Conservation (phyloP, 495 filamentous ascomycete genomes). For the Neurospora sp. region DNA sequence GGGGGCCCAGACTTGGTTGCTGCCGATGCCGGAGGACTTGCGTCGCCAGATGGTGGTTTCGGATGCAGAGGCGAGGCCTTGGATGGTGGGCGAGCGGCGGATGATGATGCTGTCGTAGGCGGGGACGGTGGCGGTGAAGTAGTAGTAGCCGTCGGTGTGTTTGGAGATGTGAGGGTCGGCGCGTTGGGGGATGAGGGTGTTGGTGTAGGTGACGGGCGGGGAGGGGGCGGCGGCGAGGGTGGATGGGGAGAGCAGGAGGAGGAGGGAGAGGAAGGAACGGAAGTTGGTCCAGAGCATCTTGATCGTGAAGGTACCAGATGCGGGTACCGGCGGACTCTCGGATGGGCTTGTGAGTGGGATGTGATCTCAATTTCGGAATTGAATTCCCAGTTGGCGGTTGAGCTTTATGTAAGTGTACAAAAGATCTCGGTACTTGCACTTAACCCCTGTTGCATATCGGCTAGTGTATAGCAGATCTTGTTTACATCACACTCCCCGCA, state of each 20-base stretch:
- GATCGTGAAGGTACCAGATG: no score
- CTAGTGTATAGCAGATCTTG: background rate
- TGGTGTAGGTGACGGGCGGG: slow-evolving; percentile 14
- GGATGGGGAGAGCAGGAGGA: background rate
- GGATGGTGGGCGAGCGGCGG: slow-evolving; percentile 37
- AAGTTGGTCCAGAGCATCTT: no score
- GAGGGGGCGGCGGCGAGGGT: background rate
- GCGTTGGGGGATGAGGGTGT: slow-evolving; percentile 16
- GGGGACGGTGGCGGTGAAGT: slow-evolving; percentile 35
- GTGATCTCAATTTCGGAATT: background rate
- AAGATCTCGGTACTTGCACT: background rate
- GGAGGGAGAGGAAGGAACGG: background rate
- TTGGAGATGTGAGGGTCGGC: slow-evolving; percentile 27
- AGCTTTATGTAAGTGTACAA: background rate
- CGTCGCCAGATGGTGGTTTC: slow-evolving; percentile 21
- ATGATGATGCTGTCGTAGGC: slow-evolving; percentile 40
- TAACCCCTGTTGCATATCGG: background rate
- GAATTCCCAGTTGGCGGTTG: background rate
- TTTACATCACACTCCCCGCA: background rate
- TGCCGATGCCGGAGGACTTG: slow-evolving; percentile 36
- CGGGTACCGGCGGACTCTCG: no score
- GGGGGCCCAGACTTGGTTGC: slow-evolving; percentile 47
- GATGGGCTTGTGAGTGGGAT: background rate
- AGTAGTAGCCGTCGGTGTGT: slow-evolving; percentile 43
- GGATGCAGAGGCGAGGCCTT: slow-evolving; percentile 35